A percentile compares a stretch with the other conserved stretches of the same genome.
phyloP scores from a whole-genome alignment of 495 filamentous ascomycete species.

The Hypoxylon fuscum region DNA sequence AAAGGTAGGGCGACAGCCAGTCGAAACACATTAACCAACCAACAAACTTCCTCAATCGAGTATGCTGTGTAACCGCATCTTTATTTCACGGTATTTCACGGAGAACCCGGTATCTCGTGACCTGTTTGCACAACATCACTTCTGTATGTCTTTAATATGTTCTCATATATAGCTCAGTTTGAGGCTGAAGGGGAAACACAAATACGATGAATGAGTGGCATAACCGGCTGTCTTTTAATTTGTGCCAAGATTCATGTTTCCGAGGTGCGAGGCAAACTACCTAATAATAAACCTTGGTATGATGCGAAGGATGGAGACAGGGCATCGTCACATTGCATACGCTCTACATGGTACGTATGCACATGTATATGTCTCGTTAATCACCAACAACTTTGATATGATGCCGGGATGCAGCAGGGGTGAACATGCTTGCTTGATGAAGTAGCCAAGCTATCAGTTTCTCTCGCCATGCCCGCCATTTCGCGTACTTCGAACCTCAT shows the following conservation, averaged over 20 bases:
- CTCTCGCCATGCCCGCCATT: neutral
- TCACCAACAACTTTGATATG: slow-evolving; percentile 3
- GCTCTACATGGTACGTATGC: slow-evolving; percentile 4
- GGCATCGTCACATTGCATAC: slow-evolving; percentile 24
- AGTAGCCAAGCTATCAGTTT: neutral
- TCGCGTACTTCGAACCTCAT: neutral
- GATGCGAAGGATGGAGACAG: neutral
- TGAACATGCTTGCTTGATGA: neutral
- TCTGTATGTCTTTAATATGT: neutral
- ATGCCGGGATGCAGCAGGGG: neutral
- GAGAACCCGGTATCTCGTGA: slow-evolving; percentile 6
- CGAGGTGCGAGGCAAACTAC: slow-evolving; percentile 12
- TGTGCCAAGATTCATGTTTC: slow-evolving; percentile 1
- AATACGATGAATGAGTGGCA: slow-evolving; percentile 1
- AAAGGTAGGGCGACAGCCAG: slow-evolving; percentile 8
- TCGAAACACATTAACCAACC: slow-evolving; percentile 13
- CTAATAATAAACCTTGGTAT: slow-evolving; percentile 19
- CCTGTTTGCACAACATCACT: slow-evolving; percentile 10
- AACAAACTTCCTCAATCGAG: slow-evolving; percentile 4
- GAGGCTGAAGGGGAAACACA: slow-evolving; percentile 7
- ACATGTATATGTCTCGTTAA: slow-evolving; percentile 12
- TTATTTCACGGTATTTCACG: too few relatives aligned
- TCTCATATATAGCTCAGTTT: slow-evolving; percentile 4
- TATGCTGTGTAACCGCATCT: slow-evolving; percentile 18
- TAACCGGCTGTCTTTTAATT: neutral